Percentiles rank a stretch among this genome's conserved stretches.
Conservation (phyloP, 1,284 basidiomycete species). For the Marasmius oreades region DNA sequence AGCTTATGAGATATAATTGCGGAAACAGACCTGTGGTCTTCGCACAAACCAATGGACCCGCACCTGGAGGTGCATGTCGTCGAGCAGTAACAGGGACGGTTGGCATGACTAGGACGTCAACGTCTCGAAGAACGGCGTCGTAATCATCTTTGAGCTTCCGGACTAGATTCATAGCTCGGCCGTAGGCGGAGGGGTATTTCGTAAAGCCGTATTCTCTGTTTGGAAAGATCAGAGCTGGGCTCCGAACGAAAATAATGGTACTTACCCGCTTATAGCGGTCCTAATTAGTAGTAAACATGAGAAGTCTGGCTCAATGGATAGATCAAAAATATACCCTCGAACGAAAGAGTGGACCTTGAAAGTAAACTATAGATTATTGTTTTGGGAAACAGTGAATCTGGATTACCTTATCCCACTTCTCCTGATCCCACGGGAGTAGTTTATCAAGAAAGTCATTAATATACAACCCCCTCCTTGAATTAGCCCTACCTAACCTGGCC, state of each 20-base stretch:
- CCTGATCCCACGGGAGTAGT: conserved; percentile 36
- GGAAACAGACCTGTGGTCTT: conserved; percentile 11
- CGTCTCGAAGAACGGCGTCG: conserved; percentile 30
- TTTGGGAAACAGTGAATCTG: neutral
- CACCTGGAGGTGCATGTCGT: conserved; percentile 12
- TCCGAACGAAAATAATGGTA: too few species aligned
- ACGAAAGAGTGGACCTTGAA: conserved; percentile 8
- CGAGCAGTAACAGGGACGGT: conserved; percentile 29
- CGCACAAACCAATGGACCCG: conserved; percentile 16
- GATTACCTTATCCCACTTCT: conserved; percentile 35
- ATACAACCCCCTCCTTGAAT: conserved; percentile 31
- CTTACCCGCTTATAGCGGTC: too few species aligned
- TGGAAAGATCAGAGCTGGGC: neutral
- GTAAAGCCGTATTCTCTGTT: conserved; percentile 16
- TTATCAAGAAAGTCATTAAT: conserved; percentile 34
- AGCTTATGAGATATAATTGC: conserved; percentile 13
- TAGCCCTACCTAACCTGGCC: conserved; percentile 22
- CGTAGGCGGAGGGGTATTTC: conserved; percentile 22
- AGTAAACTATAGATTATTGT: neutral
- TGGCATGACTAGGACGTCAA: conserved; percentile 43
- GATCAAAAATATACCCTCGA: neutral
- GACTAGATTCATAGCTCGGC: conserved; percentile 36
- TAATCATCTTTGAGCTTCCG: conserved; percentile 39
- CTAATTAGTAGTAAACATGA: neutral
- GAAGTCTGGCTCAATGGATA: neutral